Evolutionary conservation across 2,329 filamentous ascomycete genomes (phyloP), one percentile per base, ranked within the genome.

Genomic region (Alternaria gaisen): DNA sequence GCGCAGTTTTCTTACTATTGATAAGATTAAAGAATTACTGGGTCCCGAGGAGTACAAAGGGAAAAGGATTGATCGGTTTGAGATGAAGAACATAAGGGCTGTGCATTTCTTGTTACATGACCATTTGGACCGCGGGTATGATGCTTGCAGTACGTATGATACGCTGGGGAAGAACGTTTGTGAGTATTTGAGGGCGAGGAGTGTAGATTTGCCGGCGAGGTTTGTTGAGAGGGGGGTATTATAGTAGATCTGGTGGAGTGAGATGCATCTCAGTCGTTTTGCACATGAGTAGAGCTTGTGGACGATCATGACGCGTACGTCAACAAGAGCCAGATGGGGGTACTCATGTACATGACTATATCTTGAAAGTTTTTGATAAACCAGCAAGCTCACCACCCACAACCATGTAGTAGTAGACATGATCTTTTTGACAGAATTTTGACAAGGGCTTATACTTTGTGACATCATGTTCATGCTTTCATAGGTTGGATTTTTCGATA

Each of bases 101-200:
- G 79, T 82, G 43, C 80, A 82, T 64, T 80, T 81, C 60, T 65
- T 83, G 41, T 66, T 84, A 22, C 77, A 83, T 56, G 82, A 84
- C 63, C 82, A 83, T 63, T 70, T 84, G 8, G 81, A 83, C 53
- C 72, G 81, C 0, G 81, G 81, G 0, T 82, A 80, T 67, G 78
- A 81, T 53, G 78, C 80, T 5, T 81, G 79, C 36, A 76, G 73
- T 48, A 77, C 77, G 1, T 82, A 83, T 46, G 83, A 84, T 66
- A 80, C 79, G 1, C 67, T 84, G 14, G 83, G 82, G 0, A 84
- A 84, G 76, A 82, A 82, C 22, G 73, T 78, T 40, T 77, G 73
- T 14, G 82, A 84, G 74, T 84, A 82, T 64, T 48, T 84, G 53
- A 69, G 82, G 47, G 79, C 79, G 22, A 81, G 80, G 63, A 76